Evolutionary conservation across 2,329 filamentous ascomycete species (phyloP).

Genomic region (Diaporthe sp.): DNA sequence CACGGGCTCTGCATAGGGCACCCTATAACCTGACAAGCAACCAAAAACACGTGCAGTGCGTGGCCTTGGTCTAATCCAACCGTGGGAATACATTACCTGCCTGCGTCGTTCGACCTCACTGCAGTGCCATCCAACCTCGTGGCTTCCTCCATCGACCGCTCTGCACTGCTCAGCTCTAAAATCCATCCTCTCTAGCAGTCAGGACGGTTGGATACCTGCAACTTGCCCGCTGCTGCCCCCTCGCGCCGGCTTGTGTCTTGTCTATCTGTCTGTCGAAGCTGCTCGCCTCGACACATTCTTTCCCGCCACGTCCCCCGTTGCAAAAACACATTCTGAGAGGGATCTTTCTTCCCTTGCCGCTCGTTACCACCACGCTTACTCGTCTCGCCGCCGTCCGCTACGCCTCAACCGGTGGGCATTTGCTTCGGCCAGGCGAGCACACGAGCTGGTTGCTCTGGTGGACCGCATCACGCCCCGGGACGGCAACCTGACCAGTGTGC

Average conservation of each 20-base stretch:
- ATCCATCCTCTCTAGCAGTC: too few species aligned
- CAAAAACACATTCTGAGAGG: slow-evolving; percentile 6
- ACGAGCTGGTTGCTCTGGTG: slow-evolving; percentile 14
- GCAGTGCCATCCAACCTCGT: too few species aligned
- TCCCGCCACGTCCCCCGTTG: neutral
- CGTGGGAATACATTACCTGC: too few species aligned
- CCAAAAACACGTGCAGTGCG: slow-evolving; percentile 5
- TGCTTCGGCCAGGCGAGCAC: neutral
- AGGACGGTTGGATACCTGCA: too few species aligned
- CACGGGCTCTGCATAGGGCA: slow-evolving; percentile 23
- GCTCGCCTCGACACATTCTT: slow-evolving; percentile 22
- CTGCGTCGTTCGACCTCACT: too few species aligned
- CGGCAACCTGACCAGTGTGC: neutral
- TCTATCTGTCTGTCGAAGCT: neutral
- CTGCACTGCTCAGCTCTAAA: too few species aligned
- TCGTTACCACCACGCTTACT: slow-evolving; percentile 45
- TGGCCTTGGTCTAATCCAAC: neutral
- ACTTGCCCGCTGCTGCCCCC: too few species aligned
- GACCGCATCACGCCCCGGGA: slow-evolving; percentile 4
- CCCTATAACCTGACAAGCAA: neutral
- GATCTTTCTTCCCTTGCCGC: slow-evolving; percentile 45
- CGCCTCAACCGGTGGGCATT: neutral
- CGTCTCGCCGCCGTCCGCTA: neutral
- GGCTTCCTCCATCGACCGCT: too few species aligned
- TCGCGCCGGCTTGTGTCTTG: too few species aligned